phyloP scores from a whole-genome alignment of 768 basidiomycete species.

The Suillus fuscotomentosus region DNA sequence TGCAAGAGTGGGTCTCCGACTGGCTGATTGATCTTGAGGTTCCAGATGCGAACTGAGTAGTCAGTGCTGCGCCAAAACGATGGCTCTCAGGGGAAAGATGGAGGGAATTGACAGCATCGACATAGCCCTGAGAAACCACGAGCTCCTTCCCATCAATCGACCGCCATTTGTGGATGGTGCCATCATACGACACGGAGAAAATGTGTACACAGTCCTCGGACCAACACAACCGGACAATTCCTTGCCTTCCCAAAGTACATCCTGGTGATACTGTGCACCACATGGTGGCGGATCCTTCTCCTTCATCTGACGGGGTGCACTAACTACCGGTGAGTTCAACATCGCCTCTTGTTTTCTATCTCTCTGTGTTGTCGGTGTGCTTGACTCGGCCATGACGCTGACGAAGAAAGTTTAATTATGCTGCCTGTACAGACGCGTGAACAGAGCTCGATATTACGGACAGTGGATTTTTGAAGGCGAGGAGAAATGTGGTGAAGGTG shows the following conservation, averaged over 20 bases:
- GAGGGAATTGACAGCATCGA: too few species aligned
- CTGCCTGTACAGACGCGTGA: too few species aligned
- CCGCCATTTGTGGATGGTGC: not conserved
- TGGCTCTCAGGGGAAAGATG: too few species aligned
- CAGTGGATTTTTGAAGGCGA: not conserved
- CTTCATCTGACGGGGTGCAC: not conserved
- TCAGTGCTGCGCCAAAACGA: too few species aligned
- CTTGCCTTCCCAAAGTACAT: not conserved
- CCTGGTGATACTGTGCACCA: not conserved
- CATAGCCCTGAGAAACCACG: too few species aligned
- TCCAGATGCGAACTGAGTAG: too few species aligned
- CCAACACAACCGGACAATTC: not conserved
- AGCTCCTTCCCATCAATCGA: too few species aligned
- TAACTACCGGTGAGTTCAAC: not conserved
- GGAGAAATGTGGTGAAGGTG: not conserved
- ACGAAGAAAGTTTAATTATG: too few species aligned
- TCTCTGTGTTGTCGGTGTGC: not conserved
- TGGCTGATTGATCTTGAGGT: too few species aligned
- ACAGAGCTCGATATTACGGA: not conserved
- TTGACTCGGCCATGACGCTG: not conserved
- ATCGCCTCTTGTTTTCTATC: not conserved
- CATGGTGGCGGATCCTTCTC: not conserved
- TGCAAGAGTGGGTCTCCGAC: conserved; percentile 56
- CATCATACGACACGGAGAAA: not conserved
- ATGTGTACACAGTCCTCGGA: not conserved